Base-by-base conservation (phyloP, 2,329 filamentous ascomycete genomes). In the Verruconis gallopava region DNA sequence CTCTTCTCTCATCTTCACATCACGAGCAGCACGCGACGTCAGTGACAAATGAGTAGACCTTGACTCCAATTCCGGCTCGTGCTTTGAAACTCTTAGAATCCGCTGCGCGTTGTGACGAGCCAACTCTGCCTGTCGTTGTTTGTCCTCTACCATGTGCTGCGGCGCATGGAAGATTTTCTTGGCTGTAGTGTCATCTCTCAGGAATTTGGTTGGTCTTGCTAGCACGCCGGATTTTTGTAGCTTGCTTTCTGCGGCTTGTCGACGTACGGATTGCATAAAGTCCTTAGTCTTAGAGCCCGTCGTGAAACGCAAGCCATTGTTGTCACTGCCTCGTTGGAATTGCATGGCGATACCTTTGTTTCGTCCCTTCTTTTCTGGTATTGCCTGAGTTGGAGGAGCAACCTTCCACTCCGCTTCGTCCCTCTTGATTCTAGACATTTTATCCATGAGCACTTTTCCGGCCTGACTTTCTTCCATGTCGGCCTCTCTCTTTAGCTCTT, bases 271-370 rank as follows among this genome's bases (percentile, higher is more conserved):
- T 17, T 30, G 20, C 30, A 42, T 35, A 5, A 42, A 20, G 14
- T 42, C 33, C 32, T 37, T 42, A 6, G 40, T 42, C 32, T 36
- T 42, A 14, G 22, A 35, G 3, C 40, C 40, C 21, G 22, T 20
- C 32, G 40, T 42, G 40, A 42, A 42, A n/a, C 40, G 20, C 14
- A 42, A 21, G 13, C 19, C 21, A n/a, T 30, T 42, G 11, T 36
- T 43, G 14, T 43, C 41, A 21, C 20, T 21, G n/a, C 19, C 35
- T 22, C 36, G 34, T 11, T 25, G 33, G 21, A 42, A 42, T 17
- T 30, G 32, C 19, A 11, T 43, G 34, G n/a, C 19, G 11, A 36
- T 15, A 17, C 35, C 34, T 13, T 37, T 43, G 11, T 43, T 15
- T 11, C 13, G 15, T 3, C 19, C 11, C 41, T 22, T 43, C 14